Base-by-base conservation (phyloP, 1,139 yeast species). In the Blastobotrys petasosporus region DNA sequence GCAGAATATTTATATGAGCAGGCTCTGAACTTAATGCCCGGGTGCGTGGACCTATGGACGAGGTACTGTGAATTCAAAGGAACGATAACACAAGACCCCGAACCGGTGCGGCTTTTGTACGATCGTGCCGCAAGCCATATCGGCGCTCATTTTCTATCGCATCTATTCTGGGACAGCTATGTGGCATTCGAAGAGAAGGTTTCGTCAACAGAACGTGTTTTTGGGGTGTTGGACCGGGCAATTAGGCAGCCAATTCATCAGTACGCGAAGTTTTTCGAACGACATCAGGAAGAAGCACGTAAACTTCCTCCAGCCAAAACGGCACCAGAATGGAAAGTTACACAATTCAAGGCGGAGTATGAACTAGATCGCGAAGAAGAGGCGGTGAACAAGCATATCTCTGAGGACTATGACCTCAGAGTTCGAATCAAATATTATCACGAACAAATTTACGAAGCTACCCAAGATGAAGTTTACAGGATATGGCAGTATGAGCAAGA, bases 241-340 rank as follows among this genome's bases (percentile, higher is more conserved):
- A 62, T 85, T 8, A 86, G 81, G 53, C 67, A 85, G 2, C 97
- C 97, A 0, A 55, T 83, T 31, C 87, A 87, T 63, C 86, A 87
- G 55, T 88, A 79, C 62, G 76, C 85, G 11, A 72, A 76, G 48
- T 80, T 80, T 57, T 70, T 62, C 50, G 68, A 67, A 36, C 51
- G 53, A 49, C 45, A 58, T 63, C 33, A 59, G 9, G 48, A 43
- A n/a, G 30, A 55, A 15, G 57, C 63, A 4, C 49, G 53, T 16
- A 47, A 47, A 8, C 51, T 58, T 11, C 61, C 66, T 4, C 49
- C 59, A 11, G 57, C 54, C 3, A 49, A 51, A n/a, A 50, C 57
- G 11, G 59, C 58, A 3, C 52, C 61, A 2, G 52, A 52, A 12
- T 58, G 54, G 11, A 54, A 54, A 28, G 34, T 57, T 9, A 57